These are phyloP conservation scores for Dillenia turbinata DNA, from an alignment of 164 flowering plant genomes.

Conservation along the genomic window DNA sequence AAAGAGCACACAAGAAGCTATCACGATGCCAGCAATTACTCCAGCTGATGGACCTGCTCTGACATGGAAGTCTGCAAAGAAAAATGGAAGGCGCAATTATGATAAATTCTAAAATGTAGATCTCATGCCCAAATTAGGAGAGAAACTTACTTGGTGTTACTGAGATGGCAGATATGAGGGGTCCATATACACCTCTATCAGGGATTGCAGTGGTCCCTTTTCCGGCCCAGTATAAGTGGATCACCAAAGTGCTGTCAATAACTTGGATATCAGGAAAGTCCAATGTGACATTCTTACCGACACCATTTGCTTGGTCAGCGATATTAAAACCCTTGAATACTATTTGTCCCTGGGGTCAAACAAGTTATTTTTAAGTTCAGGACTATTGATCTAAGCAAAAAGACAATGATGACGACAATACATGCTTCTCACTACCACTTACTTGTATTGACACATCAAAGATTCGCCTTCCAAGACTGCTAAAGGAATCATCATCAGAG, in stretches of 20 bases:
- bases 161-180: conserved; percentile 75
- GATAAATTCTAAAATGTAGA: neutral
- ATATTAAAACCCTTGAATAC: conserved; percentile 54
- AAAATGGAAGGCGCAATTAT: neutral
- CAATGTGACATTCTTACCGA: conserved; percentile 27
- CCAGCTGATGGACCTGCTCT: conserved; percentile 49
- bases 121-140: neutral
- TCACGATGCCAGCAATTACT: conserved; percentile 64
- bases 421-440: conserved; percentile 6
- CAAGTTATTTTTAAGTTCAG: neutral
- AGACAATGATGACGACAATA: neutral
- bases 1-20: conserved; percentile 31
- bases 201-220: conserved; percentile 77
- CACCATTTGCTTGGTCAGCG: conserved; percentile 52
- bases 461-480: conserved; percentile 58
- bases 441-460: conserved; percentile 87
- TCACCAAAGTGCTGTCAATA: conserved; percentile 55
- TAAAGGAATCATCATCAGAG: conserved; percentile 38
- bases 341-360: conserved; percentile 27
- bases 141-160: conserved; percentile 68
- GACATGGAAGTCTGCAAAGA: conserved; percentile 50
- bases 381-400: neutral
- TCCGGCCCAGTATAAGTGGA: conserved; percentile 82
- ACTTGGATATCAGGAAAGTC: conserved; percentile 32
- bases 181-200: conserved; percentile 68